Percentiles rank a stretch among this genome's conserved stretches.
Conservation (phyloP, 371 early-diverging fungal genomes). For the Rhizomucor miehei region DNA sequence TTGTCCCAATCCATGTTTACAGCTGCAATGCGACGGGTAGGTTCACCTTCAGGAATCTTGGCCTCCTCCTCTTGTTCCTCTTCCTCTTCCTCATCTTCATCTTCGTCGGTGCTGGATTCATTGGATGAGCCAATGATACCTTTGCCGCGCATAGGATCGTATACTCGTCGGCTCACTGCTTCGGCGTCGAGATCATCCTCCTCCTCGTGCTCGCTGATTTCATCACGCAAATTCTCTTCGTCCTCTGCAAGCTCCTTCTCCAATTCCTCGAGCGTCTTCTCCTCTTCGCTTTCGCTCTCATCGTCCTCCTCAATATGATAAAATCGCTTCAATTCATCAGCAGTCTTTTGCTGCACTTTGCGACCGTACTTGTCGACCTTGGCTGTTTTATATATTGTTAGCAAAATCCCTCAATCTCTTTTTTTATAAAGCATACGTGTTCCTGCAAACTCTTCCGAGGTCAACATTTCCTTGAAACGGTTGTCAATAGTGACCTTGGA, state of each 20-base stretch:
- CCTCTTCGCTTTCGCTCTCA: constrained; percentile 30
- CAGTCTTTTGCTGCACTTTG: constrained; percentile 39
- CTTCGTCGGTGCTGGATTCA: constrained; percentile 46
- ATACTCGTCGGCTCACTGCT: constrained; percentile 15
- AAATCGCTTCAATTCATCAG: constrained; percentile 55
- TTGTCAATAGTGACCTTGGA: constrained; percentile 88
- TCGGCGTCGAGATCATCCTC: constrained; percentile 9
- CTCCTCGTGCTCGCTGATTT: constrained; percentile 18
- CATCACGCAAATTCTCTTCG: constrained; percentile 33
- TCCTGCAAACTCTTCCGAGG: constrained; percentile 71
- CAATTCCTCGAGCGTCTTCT: constrained; percentile 35
- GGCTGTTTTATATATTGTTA: constrained; percentile 30
- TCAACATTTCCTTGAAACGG: constrained; percentile 83
- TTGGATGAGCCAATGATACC: constrained; percentile 70
- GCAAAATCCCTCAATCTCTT: neutral
- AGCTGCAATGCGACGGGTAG: constrained; percentile 85
- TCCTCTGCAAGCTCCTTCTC: constrained; percentile 51
- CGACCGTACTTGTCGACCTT: constrained; percentile 92
- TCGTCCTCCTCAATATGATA: constrained; percentile 62
- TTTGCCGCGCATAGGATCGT: constrained; percentile 86
- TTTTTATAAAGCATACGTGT: constrained; percentile 44
- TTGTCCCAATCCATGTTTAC: constrained; percentile 99
- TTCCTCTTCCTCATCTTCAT: constrained; percentile 53
- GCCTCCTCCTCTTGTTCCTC: constrained; percentile 54
- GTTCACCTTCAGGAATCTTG: constrained; percentile 79